phyloP scores from a whole-genome alignment of 2,329 filamentous ascomycete genomes.

The Penicillium sp. region DNA sequence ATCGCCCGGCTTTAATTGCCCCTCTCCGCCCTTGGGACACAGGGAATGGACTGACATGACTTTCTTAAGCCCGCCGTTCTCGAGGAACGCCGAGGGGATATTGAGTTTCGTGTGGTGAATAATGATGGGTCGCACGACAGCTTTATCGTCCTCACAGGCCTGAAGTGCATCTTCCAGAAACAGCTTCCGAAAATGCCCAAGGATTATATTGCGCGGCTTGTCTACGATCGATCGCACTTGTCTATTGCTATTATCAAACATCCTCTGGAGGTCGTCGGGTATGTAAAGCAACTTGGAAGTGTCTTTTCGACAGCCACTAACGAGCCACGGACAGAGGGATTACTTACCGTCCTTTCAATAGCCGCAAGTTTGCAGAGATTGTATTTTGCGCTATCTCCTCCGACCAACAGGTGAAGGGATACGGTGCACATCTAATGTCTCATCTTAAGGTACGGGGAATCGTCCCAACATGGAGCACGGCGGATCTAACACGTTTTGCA shows the following conservation, averaged over 20 bases:
- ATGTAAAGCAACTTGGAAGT: slow-evolving; percentile 25
- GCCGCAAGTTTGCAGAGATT: slow-evolving; percentile 92
- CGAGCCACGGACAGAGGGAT: slow-evolving; percentile 68
- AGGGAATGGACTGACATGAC: slow-evolving; percentile 28
- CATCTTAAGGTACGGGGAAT: slow-evolving; percentile 72
- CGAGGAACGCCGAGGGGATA: slow-evolving; percentile 90
- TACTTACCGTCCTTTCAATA: slow-evolving; percentile 92
- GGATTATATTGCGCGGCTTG: slow-evolving; percentile 95
- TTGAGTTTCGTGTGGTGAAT: slow-evolving; percentile 97
- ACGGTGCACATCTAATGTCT: slow-evolving; percentile 96
- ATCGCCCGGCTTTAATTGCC: not conserved
- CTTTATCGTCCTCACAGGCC: slow-evolving; percentile 88
- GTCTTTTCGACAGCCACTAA: slow-evolving; percentile 10
- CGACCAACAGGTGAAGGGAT: slow-evolving; percentile 98
- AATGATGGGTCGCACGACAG: slow-evolving; percentile 88
- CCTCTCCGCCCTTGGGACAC: slow-evolving; percentile 1
- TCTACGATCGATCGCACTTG: slow-evolving; percentile 94
- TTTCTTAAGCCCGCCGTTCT: slow-evolving; percentile 72
- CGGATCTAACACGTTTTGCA: slow-evolving; percentile 10
- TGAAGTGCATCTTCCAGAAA: slow-evolving; percentile 98
- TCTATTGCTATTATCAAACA: slow-evolving; percentile 98
- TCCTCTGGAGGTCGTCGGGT: slow-evolving; percentile 84
- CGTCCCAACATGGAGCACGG: not conserved
- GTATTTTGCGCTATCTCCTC: slow-evolving; percentile 98
- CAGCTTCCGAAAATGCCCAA: slow-evolving; percentile 99